Base-by-base conservation (phyloP, 1,284 basidiomycete genomes). In the Athelia psychrophila region DNA sequence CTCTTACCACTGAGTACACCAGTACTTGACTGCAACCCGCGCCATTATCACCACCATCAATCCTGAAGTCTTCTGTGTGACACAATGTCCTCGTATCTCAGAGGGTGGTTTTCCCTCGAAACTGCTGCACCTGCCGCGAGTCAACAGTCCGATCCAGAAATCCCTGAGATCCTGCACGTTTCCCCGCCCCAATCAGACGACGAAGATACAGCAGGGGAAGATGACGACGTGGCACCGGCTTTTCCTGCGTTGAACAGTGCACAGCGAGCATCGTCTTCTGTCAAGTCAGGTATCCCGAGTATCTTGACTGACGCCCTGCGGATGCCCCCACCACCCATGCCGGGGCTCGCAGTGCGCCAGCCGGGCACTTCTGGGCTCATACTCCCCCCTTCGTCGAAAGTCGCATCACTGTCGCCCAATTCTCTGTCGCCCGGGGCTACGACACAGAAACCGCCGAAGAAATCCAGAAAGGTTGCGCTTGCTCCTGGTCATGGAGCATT, bases 401-500 rank as follows among this genome's bases (percentile, higher is more conserved):
- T 75, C 25, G 64, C 74, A 4, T 61, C 66, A 3, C 51, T 61
- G 22, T 58, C 65, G 3, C 58, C 72, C 8, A 63, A 77, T n/a
- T 79, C 78, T 1, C 75, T 90, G 1, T 76, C 83, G 2, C 82
- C 86, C 1, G 75, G 78, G 23, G 76, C 74, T 22, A 86, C 83
- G 18, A 84, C 77, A 2, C 78, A 78, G 59, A 71, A 72, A 2
- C 83, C 84, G 1, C 69, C 73, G 2, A 83, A 83, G 63, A 85
- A 82, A 60, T 71, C 82, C 20, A 81, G 76, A 49, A 98, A 96
- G 71, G 95, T 98, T 2, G 91, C 86, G 1, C 79, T 99, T 0
- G 86, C 88, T 12, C 96, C 96, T 2, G 97, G 97, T 2, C 92
- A 89, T 70, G 91, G 92, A 58, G 86, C 95, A 19, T 71, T 99